Evolutionary conservation across 305 asterid species (phyloP).

Genomic region (Striga hermonthica): DNA sequence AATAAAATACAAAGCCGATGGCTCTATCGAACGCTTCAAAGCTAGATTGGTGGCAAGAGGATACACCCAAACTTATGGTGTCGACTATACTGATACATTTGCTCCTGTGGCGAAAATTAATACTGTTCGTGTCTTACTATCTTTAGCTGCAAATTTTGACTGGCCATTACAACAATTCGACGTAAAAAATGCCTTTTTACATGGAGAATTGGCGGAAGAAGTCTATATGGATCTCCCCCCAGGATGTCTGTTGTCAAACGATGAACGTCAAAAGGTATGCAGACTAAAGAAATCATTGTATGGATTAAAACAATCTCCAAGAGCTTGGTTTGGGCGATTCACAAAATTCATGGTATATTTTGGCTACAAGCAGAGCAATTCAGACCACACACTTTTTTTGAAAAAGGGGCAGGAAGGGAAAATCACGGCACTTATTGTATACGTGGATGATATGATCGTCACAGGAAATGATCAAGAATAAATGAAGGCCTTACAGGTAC

Average conservation of each 20-base stretch:
- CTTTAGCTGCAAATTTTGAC: constrained; percentile 3
- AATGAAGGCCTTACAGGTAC: neutral
- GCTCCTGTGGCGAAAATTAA: neutral
- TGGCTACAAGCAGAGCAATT: neutral
- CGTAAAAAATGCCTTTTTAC: neutral
- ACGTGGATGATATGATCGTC: neutral
- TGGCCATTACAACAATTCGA: constrained; percentile 5
- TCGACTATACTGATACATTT: neutral
- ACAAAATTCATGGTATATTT: neutral
- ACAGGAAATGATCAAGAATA: neutral
- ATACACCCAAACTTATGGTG: neutral
- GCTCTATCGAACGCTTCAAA: neutral
- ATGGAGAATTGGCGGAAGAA: neutral
- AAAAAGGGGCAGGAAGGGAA: neutral
- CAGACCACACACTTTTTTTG: neutral
- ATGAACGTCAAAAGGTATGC: neutral
- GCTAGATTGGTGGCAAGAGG: neutral
- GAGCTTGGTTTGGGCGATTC: neutral
- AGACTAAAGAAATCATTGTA: neutral
- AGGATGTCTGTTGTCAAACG: neutral
- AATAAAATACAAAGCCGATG: neutral
- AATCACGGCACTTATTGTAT: neutral
- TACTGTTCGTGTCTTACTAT: neutral
- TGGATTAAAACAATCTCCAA: neutral
- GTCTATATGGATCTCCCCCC: constrained; percentile 3